Evolutionary conservation across 1,139 yeast genomes (phyloP).

Genomic region (Nakaseomyces nivariensis): DNA sequence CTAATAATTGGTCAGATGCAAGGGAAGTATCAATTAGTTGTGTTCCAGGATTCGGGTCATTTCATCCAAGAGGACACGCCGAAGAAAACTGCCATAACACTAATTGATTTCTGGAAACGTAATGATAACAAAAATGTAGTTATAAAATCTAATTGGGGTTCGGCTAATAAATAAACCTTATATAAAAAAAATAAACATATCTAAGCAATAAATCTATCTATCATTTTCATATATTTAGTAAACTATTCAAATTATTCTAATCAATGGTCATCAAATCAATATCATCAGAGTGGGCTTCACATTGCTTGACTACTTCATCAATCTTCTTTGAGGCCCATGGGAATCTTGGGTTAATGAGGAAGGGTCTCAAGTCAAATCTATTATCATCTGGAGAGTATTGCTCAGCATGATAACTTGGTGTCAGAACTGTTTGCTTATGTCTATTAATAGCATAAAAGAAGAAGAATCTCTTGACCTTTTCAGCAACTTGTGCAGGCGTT

Average conservation of each 20-base stretch:
- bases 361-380: slow-evolving; percentile 89
- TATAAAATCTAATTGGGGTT: slow-evolving; percentile 34
- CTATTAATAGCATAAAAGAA: slow-evolving; percentile 90
- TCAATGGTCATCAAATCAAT: slow-evolving; percentile 38
- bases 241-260: slow-evolving; percentile 12
- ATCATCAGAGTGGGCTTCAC: slow-evolving; percentile 31
- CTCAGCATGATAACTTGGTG: slow-evolving; percentile 97
- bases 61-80: slow-evolving; percentile 90
- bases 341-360: slow-evolving; percentile 82
- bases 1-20: slow-evolving; percentile 96
- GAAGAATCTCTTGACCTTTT: slow-evolving; percentile 84
- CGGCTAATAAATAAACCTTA: background rate
- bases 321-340: slow-evolving; percentile 86
- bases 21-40: slow-evolving; percentile 82
- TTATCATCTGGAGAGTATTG: slow-evolving; percentile 97
- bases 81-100: slow-evolving; percentile 47
- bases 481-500: slow-evolving; percentile 77
- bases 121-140: slow-evolving; percentile 33
- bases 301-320: slow-evolving; percentile 55
- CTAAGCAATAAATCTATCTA: background rate
- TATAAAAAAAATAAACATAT: background rate
- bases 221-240: background rate
- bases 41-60: slow-evolving; percentile 78
- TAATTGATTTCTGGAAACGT: slow-evolving; percentile 45
- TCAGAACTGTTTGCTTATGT: slow-evolving; percentile 91